These are phyloP conservation scores for Dactylonectria macrodidyma DNA, from an alignment of 2,329 filamentous ascomycete species.

Conservation along the genomic window DNA sequence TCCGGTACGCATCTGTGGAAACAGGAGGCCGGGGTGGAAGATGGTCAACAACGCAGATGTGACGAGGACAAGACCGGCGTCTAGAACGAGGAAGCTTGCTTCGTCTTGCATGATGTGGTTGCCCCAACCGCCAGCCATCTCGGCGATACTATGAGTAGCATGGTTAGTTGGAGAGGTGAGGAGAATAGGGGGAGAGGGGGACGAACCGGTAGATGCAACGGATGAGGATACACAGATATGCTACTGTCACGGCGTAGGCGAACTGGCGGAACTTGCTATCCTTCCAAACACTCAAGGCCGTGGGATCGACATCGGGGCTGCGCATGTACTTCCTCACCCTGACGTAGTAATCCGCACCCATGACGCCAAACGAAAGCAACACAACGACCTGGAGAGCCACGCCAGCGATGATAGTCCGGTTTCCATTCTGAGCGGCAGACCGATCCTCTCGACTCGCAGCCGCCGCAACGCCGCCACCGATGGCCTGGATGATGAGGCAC, in stretches of 20 bases:
- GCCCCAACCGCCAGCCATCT: slow-evolving; percentile 70
- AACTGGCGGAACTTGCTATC: slow-evolving; percentile 61
- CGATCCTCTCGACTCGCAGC: slow-evolving; percentile 58
- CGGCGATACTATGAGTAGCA: slow-evolving; percentile 63
- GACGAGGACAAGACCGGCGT: no score
- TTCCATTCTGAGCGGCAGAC: slow-evolving; percentile 60
- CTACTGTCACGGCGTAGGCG: slow-evolving; percentile 58
- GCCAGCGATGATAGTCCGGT: slow-evolving; percentile 68
- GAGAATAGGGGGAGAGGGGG: not conserved
- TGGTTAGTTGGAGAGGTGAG: slow-evolving; percentile 29
- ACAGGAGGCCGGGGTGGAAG: slow-evolving; percentile 41
- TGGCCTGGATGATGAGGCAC: slow-evolving; percentile 71
- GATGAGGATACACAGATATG: slow-evolving; percentile 63
- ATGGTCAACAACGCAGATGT: no score
- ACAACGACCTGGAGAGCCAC: slow-evolving; percentile 69
- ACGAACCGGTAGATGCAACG: slow-evolving; percentile 69
- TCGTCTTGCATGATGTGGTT: no score
- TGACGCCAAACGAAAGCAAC: slow-evolving; percentile 60
- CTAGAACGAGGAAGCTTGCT: no score
- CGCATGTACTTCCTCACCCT: slow-evolving; percentile 58
- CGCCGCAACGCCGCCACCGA: slow-evolving; percentile 70
- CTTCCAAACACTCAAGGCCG: slow-evolving; percentile 57
- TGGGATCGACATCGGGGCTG: slow-evolving; percentile 48
- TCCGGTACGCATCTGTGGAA: slow-evolving; percentile 66
- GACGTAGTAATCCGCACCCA: slow-evolving; percentile 62